Evolutionary conservation across 495 filamentous ascomycete species (phyloP), one percentile per base, ranked within the genome.

Genomic region (Parathielavia appendiculata): DNA sequence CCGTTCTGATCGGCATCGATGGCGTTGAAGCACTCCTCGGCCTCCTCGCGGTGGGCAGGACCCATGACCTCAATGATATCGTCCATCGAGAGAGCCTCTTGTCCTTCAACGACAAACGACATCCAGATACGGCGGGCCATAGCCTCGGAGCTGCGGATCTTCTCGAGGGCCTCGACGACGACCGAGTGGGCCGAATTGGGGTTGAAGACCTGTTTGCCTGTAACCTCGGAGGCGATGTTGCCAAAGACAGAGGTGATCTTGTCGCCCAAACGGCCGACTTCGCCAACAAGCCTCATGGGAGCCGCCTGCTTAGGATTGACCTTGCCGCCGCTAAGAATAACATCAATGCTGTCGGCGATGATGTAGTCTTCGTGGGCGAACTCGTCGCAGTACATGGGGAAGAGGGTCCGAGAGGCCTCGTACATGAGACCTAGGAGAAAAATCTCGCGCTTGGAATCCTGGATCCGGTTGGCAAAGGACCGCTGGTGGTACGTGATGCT

Each of bases 111-210:
- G 12, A 97, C 93, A 68, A 97, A 97, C 2, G 91, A 96, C 90
- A 96, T 96, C 93, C 93, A 98, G 58, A 98, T 84, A 69, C 93
- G 86, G 61, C 83, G 86, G 7, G 91, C 93, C 59, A 98, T 74
- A 26, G 92, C 93, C 73, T 96, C 92, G 4, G 91, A 87, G 22
- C 87, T 88, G 40, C 79, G 76, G 41, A 83, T 84, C 64, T 88
- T 91, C 67, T 95, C 92, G 53, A 98, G 78, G 3, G 92, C 93
- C 63, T 95, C 83, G 11, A 95, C 77, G 5, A 97, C 90, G 48
- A 96, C 82, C 2, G 90, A 91, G 69, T 96, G 91, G 3, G 92
- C 86, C 1, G 89, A 86, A 53, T 85, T 88, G 9, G 91, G 86
- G 72, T 97, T 92, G 73, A 98, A 95, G 26, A 96, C 84, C 61